Percentiles rank a stretch among this genome's conserved stretches.
Conservation (phyloP, 2,329 filamentous ascomycete species). For the Thelonectria blattea region DNA sequence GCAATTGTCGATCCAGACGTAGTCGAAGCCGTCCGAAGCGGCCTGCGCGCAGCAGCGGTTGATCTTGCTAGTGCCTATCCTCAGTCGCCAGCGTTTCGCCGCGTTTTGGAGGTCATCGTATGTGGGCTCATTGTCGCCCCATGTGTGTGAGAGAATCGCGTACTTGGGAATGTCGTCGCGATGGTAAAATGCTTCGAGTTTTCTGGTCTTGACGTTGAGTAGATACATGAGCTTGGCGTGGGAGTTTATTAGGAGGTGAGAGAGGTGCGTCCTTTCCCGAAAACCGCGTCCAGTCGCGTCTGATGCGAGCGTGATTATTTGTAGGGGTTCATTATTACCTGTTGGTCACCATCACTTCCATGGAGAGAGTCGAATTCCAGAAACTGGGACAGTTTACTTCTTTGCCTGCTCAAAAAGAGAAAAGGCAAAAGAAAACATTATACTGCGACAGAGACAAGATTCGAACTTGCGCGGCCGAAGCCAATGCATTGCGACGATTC, state of each 20-base stretch:
- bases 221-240: neutral
- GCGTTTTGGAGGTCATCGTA: neutral
- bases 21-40: neutral
- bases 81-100: neutral
- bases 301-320: too few species aligned
- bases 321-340: too few species aligned
- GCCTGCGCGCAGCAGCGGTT: neutral
- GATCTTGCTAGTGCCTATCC: neutral
- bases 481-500: too few species aligned
- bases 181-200: neutral
- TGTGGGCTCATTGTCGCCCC: neutral
- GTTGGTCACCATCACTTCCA: too few species aligned
- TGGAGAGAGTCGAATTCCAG: too few species aligned
- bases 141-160: conserved; percentile 6
- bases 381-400: too few species aligned
- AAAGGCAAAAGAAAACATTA: too few species aligned
- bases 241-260: too few species aligned
- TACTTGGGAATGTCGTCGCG: neutral
- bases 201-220: neutral
- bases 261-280: too few species aligned
- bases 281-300: too few species aligned
- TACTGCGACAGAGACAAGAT: too few species aligned
- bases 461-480: conserved; percentile 20
- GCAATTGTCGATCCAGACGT: conserved; percentile 5
- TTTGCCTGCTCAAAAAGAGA: too few species aligned